Evolutionary conservation across 2,329 filamentous ascomycete species (phyloP).

Genomic region (Dactylellina haptotyla): DNA sequence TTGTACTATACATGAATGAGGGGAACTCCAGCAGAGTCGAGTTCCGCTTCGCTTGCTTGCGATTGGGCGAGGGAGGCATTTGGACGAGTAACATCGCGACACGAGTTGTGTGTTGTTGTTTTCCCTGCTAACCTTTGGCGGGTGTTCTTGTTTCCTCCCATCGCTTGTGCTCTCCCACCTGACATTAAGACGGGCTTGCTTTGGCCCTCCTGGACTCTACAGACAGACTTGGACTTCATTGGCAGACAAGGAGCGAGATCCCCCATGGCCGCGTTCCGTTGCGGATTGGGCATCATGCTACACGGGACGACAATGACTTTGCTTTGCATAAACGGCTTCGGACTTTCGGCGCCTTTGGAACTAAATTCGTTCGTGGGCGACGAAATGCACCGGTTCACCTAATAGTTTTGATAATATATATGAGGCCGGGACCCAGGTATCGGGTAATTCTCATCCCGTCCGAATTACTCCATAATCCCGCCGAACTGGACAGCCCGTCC

Average conservation of each 20-base stretch:
- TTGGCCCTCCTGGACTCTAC: constrained; percentile 14
- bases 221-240: constrained; percentile 14
- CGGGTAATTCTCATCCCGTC: constrained; percentile 53
- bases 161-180: constrained; percentile 21
- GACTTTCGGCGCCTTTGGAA: constrained; percentile 22
- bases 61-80: constrained; percentile 27
- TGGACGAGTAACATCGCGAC: constrained; percentile 54
- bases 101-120: constrained; percentile 51
- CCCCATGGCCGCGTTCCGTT: constrained; percentile 1
- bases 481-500: constrained; percentile 40
- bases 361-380: neutral
- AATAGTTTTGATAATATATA: constrained; percentile 49
- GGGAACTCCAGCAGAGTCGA: constrained; percentile 39
- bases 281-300: constrained; percentile 4
- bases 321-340: constrained; percentile 28
- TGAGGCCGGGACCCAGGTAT: constrained; percentile 27
- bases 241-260: constrained; percentile 8
- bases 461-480: constrained; percentile 48
- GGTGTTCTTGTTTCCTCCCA: neutral
- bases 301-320: constrained; percentile 23
- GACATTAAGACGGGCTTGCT: too few species aligned
- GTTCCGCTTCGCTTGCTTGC: constrained; percentile 48
- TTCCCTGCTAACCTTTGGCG: constrained; percentile 15
- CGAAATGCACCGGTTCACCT: constrained; percentile 11
- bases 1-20: constrained; percentile 29